A percentile compares a stretch with the other conserved stretches of the same genome.
phyloP scores from a whole-genome alignment of 192 early-diverging fungal species.

The Coemansia sp. region DNA sequence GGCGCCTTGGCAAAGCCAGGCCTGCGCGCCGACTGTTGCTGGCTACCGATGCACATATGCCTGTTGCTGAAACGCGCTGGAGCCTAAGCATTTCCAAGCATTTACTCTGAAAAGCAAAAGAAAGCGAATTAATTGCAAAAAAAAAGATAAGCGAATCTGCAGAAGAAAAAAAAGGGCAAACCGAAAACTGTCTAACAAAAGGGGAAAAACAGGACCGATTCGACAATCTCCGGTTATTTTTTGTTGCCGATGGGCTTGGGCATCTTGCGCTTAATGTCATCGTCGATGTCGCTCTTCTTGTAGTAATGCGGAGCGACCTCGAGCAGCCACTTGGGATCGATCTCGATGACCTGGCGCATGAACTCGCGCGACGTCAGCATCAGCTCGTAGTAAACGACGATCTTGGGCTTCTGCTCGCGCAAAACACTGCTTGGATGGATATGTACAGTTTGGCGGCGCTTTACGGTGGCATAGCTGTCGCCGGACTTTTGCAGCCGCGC shows the following conservation, averaged over 20 bases:
- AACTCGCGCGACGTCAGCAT: constrained; percentile 93
- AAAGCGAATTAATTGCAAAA: not conserved
- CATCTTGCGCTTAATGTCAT: constrained; percentile 50
- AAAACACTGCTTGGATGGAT: constrained; percentile 89
- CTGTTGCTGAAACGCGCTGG: not conserved
- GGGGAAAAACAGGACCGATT: not conserved
- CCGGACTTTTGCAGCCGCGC: constrained; percentile 80
- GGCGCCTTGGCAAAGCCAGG: not conserved
- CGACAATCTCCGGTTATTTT: not conserved
- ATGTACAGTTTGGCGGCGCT: constrained; percentile 84
- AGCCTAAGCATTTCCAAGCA: not conserved
- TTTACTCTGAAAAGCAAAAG: not conserved
- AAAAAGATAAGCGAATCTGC: not conserved
- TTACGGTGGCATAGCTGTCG: constrained; percentile 87
- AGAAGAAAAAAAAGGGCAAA: not conserved
- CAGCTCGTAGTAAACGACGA: constrained; percentile 90
- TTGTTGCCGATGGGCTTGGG: constrained; percentile 32
- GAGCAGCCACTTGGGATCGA: constrained; percentile 76
- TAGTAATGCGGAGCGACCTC: constrained; percentile 89
- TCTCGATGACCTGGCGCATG: constrained; percentile 92
- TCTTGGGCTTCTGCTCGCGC: constrained; percentile 76
- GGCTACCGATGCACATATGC: not conserved
- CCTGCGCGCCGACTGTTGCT: too few species aligned
- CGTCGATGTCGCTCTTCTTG: constrained; percentile 76
- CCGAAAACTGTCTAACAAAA: not conserved